Evolutionary conservation across 305 asterid species (phyloP).

Genomic region (Withania somnifera): DNA sequence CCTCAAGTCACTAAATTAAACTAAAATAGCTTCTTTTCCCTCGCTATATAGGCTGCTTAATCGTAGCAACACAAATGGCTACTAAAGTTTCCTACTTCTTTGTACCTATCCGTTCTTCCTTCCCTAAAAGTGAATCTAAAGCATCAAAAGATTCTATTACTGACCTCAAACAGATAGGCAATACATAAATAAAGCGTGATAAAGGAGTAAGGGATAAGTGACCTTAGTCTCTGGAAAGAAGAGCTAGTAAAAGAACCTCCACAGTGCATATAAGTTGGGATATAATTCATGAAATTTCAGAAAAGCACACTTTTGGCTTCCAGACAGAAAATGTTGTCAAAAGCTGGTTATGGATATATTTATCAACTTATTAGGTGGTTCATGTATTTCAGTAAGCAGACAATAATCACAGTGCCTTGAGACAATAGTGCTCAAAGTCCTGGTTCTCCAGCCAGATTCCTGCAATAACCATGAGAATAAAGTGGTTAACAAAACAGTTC

Average conservation of each 20-base stretch:
- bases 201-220: neutral
- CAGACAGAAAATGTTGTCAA: neutral
- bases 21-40: neutral
- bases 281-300: neutral
- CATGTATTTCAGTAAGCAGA: neutral
- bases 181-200: neutral
- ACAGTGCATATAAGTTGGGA: neutral
- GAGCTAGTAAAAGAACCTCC: neutral
- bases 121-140: neutral
- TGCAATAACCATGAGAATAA: neutral
- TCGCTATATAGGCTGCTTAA: neutral
- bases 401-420: neutral
- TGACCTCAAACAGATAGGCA: neutral
- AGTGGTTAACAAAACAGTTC: neutral
- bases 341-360: neutral
- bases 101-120: neutral
- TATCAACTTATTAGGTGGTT: neutral
- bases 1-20: neutral
- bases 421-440: neutral
- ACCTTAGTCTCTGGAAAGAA: neutral
- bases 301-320: neutral
- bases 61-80: neutral
- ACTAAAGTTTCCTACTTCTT: neutral
- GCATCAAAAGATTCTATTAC: neutral
- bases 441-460: neutral